A percentile compares a stretch with the other conserved stretches of the same genome.
phyloP scores from a whole-genome alignment of 257 asterid species.

The Paulownia fortunei region DNA sequence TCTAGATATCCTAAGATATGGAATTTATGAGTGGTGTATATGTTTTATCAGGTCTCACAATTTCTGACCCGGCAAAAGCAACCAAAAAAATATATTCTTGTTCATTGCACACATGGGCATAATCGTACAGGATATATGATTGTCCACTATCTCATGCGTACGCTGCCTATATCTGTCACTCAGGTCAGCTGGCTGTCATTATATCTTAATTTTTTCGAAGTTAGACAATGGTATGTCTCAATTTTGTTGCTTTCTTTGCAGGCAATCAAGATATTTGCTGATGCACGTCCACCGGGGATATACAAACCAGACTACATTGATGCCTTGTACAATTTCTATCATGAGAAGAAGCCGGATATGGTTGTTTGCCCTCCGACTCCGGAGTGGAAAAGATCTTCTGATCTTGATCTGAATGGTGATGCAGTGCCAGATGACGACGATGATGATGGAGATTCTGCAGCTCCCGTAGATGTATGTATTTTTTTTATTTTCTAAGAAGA shows the following conservation, averaged over 20 bases:
- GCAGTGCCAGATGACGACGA: conserved; percentile 95
- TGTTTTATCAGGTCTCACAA: conserved; percentile 71
- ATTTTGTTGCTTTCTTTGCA: conserved; percentile 37
- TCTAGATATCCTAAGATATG: conserved; percentile 18
- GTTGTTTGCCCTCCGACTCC: conserved; percentile 89
- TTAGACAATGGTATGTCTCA: conserved; percentile 18
- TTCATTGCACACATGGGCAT: conserved; percentile 99
- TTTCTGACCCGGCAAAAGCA: conserved; percentile 81
- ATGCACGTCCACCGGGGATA: conserved; percentile 97
- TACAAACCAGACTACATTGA: conserved; percentile 93
- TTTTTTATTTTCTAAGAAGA: background rate
- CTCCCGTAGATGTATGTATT: conserved; percentile 58
- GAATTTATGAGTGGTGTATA: conserved; percentile 16
- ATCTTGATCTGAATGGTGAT: conserved; percentile 94
- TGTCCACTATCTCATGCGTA: conserved; percentile 92
- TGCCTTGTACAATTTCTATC: conserved; percentile 84
- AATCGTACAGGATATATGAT: conserved; percentile 99
- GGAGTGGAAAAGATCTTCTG: conserved; percentile 93
- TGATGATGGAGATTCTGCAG: conserved; percentile 76
- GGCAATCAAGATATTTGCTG: conserved; percentile 87
- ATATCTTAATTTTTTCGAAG: conserved; percentile 2
- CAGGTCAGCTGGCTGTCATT: conserved; percentile 60
- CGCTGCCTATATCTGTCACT: conserved; percentile 70
- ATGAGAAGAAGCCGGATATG: conserved; percentile 84
- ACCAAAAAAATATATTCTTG: conserved; percentile 75